phyloP scores from a whole-genome alignment of 805 yeast genomes.

The Metschnikowia continentalis region DNA sequence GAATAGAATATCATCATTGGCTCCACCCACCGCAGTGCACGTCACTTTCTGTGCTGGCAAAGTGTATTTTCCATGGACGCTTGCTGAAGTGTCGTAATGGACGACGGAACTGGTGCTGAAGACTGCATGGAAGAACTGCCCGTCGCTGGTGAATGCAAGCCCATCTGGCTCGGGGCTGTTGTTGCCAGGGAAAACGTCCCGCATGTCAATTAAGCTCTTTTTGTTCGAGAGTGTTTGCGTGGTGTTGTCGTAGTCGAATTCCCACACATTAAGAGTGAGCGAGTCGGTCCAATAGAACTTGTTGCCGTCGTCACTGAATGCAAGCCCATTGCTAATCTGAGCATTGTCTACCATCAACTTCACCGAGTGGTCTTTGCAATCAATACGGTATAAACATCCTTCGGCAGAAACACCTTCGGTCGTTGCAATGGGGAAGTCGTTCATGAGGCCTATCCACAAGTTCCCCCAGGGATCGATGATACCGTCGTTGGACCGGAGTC shows the following conservation, averaged over 20 bases:
- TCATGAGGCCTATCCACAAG: conserved; percentile 81
- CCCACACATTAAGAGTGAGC: conserved; percentile 30
- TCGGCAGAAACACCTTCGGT: conserved; percentile 34
- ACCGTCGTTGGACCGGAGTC: conserved; percentile 71
- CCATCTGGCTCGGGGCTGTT: conserved; percentile 75
- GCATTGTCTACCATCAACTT: conserved; percentile 31
- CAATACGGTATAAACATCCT: conserved; percentile 46
- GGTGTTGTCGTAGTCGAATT: conserved; percentile 33
- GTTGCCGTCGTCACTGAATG: conserved; percentile 28
- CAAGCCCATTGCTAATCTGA: conserved; percentile 64
- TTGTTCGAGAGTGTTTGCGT: conserved; percentile 28
- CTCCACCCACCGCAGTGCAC: conserved; percentile 62
- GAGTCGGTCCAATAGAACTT: conserved; percentile 41
- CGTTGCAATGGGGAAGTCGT: conserved; percentile 38
- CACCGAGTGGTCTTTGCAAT: conserved; percentile 28
- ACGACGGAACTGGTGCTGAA: conserved; percentile 59
- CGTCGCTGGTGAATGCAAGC: conserved; percentile 51
- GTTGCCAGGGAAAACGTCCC: conserved; percentile 14
- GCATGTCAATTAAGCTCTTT: conserved; percentile 20
- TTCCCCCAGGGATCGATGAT: conserved; percentile 71
- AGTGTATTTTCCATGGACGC: conserved; percentile 44
- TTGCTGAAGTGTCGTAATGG: conserved; percentile 48
- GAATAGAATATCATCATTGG: conserved; percentile 50
- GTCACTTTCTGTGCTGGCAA: conserved; percentile 62
- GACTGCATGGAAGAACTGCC: conserved; percentile 60